Evolutionary conservation across 2,329 filamentous ascomycete species (phyloP).

Genomic region (Thielaviopsis punctulata): DNA sequence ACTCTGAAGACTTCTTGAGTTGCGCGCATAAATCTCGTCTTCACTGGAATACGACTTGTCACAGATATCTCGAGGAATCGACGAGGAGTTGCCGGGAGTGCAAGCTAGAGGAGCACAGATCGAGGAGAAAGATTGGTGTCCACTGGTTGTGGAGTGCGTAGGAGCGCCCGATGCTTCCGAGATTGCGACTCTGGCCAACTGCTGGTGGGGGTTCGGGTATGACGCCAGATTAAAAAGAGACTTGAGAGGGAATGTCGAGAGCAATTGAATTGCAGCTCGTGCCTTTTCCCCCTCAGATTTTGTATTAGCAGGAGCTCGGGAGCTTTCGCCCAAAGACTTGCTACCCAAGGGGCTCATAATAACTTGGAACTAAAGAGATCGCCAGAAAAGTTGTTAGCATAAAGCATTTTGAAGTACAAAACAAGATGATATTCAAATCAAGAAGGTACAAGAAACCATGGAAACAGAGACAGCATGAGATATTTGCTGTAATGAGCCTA

Average conservation of each 20-base stretch:
- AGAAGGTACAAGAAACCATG: background rate
- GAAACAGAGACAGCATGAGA: too few relatives aligned
- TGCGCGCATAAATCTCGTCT: background rate
- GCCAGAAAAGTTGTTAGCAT: background rate
- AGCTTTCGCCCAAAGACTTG: background rate
- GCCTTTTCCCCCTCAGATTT: background rate
- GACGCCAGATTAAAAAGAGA: constrained; percentile 36
- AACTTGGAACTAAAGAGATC: background rate
- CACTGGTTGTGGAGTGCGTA: constrained; percentile 2
- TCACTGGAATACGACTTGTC: background rate
- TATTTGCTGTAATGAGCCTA: too few relatives aligned
- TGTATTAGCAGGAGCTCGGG: background rate
- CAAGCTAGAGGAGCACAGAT: background rate
- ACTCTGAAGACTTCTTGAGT: background rate
- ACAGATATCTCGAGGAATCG: background rate
- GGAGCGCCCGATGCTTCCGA: constrained; percentile 23
- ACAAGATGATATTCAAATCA: too few relatives aligned
- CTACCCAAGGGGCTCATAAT: background rate
- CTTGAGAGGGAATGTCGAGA: constrained; percentile 22
- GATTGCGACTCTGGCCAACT: constrained; percentile 23
- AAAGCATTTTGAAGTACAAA: too few relatives aligned
- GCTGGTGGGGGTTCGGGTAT: constrained; percentile 37
- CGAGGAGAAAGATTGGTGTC: background rate
- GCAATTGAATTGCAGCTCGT: background rate
- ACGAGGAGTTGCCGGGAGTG: background rate